Conservation (phyloP, 1,284 basidiomycete genomes). For the Microbotryomycetes sp. region DNA sequence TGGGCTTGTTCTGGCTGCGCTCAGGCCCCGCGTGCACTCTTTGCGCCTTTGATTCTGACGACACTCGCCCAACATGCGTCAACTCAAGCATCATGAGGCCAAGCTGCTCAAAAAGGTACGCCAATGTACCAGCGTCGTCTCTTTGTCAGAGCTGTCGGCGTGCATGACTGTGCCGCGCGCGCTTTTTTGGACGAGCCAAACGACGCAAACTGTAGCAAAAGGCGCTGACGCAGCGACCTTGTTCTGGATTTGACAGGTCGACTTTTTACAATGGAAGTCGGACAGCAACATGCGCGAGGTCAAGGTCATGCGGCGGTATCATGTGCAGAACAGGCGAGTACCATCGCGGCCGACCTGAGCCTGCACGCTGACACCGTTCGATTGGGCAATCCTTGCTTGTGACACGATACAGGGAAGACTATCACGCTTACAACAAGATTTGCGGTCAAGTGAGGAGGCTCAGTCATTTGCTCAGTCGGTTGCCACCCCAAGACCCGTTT, state of each 20-base stretch:
- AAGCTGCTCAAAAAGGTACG: slow-evolving; percentile 86
- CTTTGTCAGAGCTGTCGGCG: not conserved
- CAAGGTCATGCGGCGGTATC: slow-evolving; percentile 91
- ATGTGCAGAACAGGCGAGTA: slow-evolving; percentile 66
- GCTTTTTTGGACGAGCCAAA: not conserved
- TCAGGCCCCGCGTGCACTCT: too few species aligned
- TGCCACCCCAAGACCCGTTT: slow-evolving; percentile 86
- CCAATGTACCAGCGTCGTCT: slow-evolving; percentile 52
- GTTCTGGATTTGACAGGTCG: too few species aligned
- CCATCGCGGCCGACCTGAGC: too few species aligned
- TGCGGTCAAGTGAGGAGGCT: slow-evolving; percentile 79
- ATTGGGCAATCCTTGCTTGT: too few species aligned
- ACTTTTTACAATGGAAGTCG: slow-evolving; percentile 78
- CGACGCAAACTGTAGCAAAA: too few species aligned
- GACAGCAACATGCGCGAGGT: slow-evolving; percentile 87
- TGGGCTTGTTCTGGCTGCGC: too few species aligned
- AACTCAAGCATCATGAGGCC: slow-evolving; percentile 89
- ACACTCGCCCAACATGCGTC: slow-evolving; percentile 52
- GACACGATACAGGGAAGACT: slow-evolving; percentile 59
- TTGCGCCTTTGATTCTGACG: too few species aligned
- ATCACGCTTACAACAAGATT: slow-evolving; percentile 97
- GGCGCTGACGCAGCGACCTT: too few species aligned
- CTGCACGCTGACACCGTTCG: not conserved
- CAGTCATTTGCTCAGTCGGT: slow-evolving; percentile 76
- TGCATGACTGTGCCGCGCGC: not conserved